These are phyloP conservation scores for Yamadazyma sp. DNA, from an alignment of 805 yeast genomes.

Conservation along the genomic window DNA sequence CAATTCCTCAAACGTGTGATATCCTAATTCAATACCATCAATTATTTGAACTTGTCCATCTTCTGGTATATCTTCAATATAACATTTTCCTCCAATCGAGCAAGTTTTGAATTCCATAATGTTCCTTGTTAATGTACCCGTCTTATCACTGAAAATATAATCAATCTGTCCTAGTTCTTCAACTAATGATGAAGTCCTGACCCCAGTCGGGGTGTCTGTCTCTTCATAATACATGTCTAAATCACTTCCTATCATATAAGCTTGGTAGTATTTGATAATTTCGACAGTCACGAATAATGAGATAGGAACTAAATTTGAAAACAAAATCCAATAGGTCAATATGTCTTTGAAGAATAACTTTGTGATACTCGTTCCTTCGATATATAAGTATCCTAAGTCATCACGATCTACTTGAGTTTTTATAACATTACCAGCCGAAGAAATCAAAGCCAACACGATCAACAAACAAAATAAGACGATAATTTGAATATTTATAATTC, in stretches of 20 bases:
- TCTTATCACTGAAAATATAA: constrained; percentile 93
- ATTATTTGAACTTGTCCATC: constrained; percentile 67
- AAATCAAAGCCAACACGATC: constrained; percentile 69
- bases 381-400: constrained; percentile 58
- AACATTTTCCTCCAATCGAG: constrained; percentile 88
- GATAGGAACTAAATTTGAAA: constrained; percentile 96
- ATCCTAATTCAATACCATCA: constrained; percentile 83
- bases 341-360: constrained; percentile 80
- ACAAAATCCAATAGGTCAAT: constrained; percentile 92
- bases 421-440: constrained; percentile 85
- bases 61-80: constrained; percentile 86
- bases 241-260: constrained; percentile 89
- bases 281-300: constrained; percentile 96
- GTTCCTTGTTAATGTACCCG: constrained; percentile 94
- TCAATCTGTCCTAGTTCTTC: constrained; percentile 98
- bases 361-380: constrained; percentile 66
- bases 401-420: constrained; percentile 54
- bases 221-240: constrained; percentile 86
- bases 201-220: constrained; percentile 91
- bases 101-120: constrained; percentile 96
- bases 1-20: constrained; percentile 65
- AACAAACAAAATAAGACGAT: constrained; percentile 81
- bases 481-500: constrained; percentile 90
- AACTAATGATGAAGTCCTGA: constrained; percentile 90
- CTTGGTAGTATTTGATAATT: constrained; percentile 92